These are phyloP conservation scores for Collybia nuda DNA, from an alignment of 768 basidiomycete genomes.

Conservation along the genomic window DNA sequence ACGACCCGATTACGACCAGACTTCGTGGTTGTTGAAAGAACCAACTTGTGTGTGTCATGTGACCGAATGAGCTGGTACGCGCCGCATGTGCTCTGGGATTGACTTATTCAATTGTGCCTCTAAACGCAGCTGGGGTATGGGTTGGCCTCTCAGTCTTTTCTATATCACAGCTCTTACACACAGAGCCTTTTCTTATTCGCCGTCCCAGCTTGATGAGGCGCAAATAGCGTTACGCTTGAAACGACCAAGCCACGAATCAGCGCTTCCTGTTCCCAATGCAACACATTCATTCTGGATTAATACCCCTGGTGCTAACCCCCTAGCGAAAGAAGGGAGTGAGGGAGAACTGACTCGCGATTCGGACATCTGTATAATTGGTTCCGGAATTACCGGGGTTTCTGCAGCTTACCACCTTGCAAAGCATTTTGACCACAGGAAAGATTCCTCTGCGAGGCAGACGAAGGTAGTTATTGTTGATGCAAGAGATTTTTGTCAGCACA, in stretches of 20 bases:
- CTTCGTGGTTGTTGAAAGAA: too few species aligned
- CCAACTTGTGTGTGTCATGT: too few species aligned
- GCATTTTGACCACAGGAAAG: slow-evolving; percentile 16
- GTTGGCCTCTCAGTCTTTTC: too few species aligned
- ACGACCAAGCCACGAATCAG: neutral
- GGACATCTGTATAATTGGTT: slow-evolving; percentile 79
- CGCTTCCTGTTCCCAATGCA: slow-evolving; percentile 57
- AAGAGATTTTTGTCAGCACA: slow-evolving; percentile 77
- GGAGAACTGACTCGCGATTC: slow-evolving; percentile 57
- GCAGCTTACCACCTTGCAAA: slow-evolving; percentile 71
- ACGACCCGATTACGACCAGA: too few species aligned
- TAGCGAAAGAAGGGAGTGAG: slow-evolving; percentile 64
- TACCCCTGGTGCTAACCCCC: slow-evolving; percentile 59
- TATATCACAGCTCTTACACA: too few species aligned
- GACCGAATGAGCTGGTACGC: too few species aligned
- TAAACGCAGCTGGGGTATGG: too few species aligned
- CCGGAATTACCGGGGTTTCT: slow-evolving; percentile 76
- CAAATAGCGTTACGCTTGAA: too few species aligned
- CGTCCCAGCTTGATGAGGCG: too few species aligned
- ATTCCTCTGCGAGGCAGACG: slow-evolving; percentile 20
- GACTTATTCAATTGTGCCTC: too few species aligned
- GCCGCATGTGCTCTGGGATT: too few species aligned
- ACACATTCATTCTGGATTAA: slow-evolving; percentile 77
- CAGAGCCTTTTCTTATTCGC: too few species aligned
- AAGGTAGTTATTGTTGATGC: slow-evolving; percentile 77